Percentiles rank a stretch among this genome's conserved stretches.
These are phyloP conservation scores for Coriolopsis trogii DNA, from an alignment of 1,284 basidiomycete species.

Conservation along the genomic window DNA sequence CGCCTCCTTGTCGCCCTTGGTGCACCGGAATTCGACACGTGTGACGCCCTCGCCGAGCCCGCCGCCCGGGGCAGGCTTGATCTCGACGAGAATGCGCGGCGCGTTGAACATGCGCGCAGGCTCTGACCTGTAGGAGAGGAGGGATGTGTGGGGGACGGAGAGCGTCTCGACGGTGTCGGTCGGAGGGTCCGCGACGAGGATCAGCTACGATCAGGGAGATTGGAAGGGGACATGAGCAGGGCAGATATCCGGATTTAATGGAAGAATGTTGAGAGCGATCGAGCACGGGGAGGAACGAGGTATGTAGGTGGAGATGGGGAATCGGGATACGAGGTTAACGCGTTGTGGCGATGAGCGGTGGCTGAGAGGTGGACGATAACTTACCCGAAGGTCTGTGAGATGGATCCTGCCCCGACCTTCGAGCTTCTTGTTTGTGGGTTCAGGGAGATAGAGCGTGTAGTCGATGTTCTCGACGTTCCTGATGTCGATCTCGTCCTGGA, in stretches of 20 bases:
- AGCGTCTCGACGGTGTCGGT: constrained; percentile 48
- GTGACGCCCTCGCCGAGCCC: constrained; percentile 62
- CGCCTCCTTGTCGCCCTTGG: constrained; percentile 56
- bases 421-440: constrained; percentile 46
- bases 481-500: constrained; percentile 64
- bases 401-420: constrained; percentile 60
- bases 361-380: constrained; percentile 28
- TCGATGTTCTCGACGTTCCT: constrained; percentile 56
- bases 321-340: neutral
- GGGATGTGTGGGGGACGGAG: constrained; percentile 61
- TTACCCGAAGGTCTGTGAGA: constrained; percentile 74
- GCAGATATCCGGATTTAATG: too few relatives aligned
- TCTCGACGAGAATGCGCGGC: constrained; percentile 68
- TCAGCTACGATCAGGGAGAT: constrained; percentile 47
- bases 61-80: constrained; percentile 67
- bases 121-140: constrained; percentile 71
- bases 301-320: neutral
- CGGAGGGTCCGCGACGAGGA: constrained; percentile 54
- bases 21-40: constrained; percentile 57
- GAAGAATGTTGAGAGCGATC: too few relatives aligned
- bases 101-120: constrained; percentile 67
- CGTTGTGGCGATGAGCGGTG: neutral
- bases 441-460: constrained; percentile 47
- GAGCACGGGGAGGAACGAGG: neutral
- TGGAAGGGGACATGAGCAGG: too few relatives aligned